Base-by-base conservation (phyloP, 73 alveolate species). In the Paramecium bursaria region DNA sequence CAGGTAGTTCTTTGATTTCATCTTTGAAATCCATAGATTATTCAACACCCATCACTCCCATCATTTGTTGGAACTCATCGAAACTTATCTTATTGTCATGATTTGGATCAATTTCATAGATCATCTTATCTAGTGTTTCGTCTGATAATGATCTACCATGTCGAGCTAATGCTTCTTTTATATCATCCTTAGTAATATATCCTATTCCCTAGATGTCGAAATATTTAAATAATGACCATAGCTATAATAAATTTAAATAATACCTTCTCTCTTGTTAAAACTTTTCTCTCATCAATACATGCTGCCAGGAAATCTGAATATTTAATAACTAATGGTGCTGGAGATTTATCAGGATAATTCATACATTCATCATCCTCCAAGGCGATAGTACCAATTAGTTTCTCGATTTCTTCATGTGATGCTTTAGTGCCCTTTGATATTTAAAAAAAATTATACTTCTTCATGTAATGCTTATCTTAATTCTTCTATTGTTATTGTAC, bases 11-110 rank as follows among this genome's bases (percentile, higher is more conserved):
- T 27, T 67, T 67, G 0, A 67, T 26, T 67, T 33, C 55, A 67
- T 67, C 82, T 42, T 47, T 67, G 44, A 67, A 25, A 35, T 67
- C 33, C 82, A 67, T 67, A 35, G 82, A 39, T 42, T 67, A 42
- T 42, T 67, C 82, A 15, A 79, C 46, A 10, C 76, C 89, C 46
- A 44, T 82, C 30, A 61, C 80, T 46, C 76, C 76, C 89, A 79
- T 79, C 52, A 79, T 44, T 53, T 50, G 22, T n/a, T 31, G 46
- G 55, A 87, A 87, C 19, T 87, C 92, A 53, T 87, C 92, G 35
- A 87, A 73, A 80, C 85, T 74, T 11, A 87, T 75, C 26, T 74
- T 87, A 19, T 87, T 87, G 55, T 87, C 92, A 33, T 86, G 85
- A 52, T 79, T 79, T 13, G 89, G 89, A 54, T 49, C 61, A 2